Evolutionary conservation across 169 alveolate genomes (phyloP).

Genomic region (Cryptosporidium sp.): DNA sequence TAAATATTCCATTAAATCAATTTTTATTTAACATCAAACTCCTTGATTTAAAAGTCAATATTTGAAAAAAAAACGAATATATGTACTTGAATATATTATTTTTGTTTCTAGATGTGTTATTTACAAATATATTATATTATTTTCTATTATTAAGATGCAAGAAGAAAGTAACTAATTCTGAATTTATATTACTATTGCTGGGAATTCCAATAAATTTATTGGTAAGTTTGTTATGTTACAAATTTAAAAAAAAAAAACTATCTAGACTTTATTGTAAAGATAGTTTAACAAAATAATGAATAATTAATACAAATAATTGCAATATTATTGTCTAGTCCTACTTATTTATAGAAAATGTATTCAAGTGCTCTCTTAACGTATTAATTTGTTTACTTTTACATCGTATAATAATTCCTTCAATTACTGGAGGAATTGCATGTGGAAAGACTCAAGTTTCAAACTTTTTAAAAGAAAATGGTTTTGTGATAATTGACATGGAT

Average conservation of each 20-base stretch:
- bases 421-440: conserved; percentile 83
- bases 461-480: conserved; percentile 52
- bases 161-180: neutral
- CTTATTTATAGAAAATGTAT: neutral
- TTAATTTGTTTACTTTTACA: conserved; percentile 22
- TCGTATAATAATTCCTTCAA: conserved; percentile 36
- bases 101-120: neutral
- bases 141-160: neutral
- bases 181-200: neutral
- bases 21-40: too few species aligned
- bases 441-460: conserved; percentile 80
- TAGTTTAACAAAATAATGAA: neutral
- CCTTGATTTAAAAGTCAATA: too few species aligned
- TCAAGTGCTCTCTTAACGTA: neutral
- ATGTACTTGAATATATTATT: neutral
- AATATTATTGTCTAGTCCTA: neutral
- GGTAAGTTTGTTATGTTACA: neutral
- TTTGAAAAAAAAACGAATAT: neutral
- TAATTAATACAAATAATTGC: neutral
- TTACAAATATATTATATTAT: neutral
- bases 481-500: conserved; percentile 81
- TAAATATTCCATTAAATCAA: too few species aligned
- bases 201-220: neutral
- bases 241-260: neutral
- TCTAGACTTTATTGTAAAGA: neutral